Conservation (phyloP, 2,329 filamentous ascomycete genomes). For the Dichotomopilus funicola region DNA sequence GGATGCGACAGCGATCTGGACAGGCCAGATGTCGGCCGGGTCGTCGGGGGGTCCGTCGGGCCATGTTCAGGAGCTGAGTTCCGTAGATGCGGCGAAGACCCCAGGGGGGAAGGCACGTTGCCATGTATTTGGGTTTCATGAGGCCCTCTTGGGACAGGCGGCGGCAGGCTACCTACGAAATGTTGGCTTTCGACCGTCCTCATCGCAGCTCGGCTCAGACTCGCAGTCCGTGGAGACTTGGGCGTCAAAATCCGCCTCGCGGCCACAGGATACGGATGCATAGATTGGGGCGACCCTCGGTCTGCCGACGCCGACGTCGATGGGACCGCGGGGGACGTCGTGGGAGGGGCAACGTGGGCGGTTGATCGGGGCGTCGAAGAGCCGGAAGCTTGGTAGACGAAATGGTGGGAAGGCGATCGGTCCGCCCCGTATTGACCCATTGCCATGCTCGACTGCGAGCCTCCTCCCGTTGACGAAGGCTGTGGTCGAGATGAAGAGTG, state of each 20-base stretch:
- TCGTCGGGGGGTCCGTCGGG: slow-evolving; percentile 7
- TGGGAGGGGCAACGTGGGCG: slow-evolving; percentile 7
- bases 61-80: slow-evolving; percentile 3
- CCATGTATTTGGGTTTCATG: slow-evolving; percentile 22
- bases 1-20: slow-evolving; percentile 34
- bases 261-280: slow-evolving; percentile 28
- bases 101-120: slow-evolving; percentile 20
- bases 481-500: slow-evolving; percentile 17
- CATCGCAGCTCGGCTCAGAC: slow-evolving; percentile 35
- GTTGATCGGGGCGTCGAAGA: slow-evolving; percentile 30
- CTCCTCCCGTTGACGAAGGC: slow-evolving; percentile 18
- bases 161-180: slow-evolving; percentile 20
- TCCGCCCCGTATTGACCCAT: slow-evolving; percentile 20
- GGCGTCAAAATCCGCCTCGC: slow-evolving; percentile 51
- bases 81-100: slow-evolving; percentile 16
- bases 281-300: slow-evolving; percentile 28
- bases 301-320: slow-evolving; percentile 28
- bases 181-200: slow-evolving; percentile 28
- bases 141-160: slow-evolving; percentile 17
- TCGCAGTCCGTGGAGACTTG: slow-evolving; percentile 50
- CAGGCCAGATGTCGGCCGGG: slow-evolving; percentile 22
- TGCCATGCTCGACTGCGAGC: slow-evolving; percentile 20
- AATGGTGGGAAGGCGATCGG: slow-evolving; percentile 24
- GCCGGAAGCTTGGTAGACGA: slow-evolving; percentile 24
- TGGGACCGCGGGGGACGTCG: slow-evolving; percentile 17